Evolutionary conservation across 2,329 filamentous ascomycete species (phyloP).

Genomic region (Aspergillaceae sp.): DNA sequence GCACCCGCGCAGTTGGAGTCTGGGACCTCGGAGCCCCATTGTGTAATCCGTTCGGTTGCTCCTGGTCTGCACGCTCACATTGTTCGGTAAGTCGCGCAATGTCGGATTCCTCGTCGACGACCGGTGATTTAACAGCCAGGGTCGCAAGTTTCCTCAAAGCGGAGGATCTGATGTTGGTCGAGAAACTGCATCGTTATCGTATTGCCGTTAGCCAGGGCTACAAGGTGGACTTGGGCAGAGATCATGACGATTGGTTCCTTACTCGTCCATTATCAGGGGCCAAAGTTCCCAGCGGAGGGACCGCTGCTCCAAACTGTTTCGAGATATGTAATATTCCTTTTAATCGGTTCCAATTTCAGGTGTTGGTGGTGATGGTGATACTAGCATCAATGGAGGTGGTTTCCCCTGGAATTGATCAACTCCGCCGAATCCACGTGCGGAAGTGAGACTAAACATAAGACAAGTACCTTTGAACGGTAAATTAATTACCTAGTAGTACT

Average conservation of each 20-base stretch:
- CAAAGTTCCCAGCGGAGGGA: neutral
- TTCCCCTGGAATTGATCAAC: neutral
- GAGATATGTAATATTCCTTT: too few relatives aligned
- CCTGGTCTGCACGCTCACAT: constrained; percentile 16
- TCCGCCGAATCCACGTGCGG: neutral
- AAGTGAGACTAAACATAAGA: neutral
- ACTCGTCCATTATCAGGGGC: neutral
- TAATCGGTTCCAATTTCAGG: neutral
- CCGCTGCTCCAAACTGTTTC: neutral
- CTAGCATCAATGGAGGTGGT: neutral
- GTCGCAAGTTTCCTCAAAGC: constrained; percentile 38
- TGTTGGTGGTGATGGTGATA: neutral
- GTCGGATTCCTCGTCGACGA: constrained; percentile 21
- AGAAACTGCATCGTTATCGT: constrained; percentile 15
- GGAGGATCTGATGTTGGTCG: constrained; percentile 29
- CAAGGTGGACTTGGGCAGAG: neutral
- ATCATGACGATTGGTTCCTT: neutral
- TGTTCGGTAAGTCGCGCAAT: constrained; percentile 29
- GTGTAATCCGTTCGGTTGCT: constrained; percentile 20
- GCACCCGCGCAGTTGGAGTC: constrained; percentile 25
- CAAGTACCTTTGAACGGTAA: neutral
- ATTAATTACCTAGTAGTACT: too few relatives aligned
- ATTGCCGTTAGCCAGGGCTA: neutral
- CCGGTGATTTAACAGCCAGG: constrained; percentile 30
- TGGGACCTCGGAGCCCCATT: constrained; percentile 31